Evolutionary conservation across 495 filamentous ascomycete genomes (phyloP).

Genomic region (Penicillium atrosanguineum): DNA sequence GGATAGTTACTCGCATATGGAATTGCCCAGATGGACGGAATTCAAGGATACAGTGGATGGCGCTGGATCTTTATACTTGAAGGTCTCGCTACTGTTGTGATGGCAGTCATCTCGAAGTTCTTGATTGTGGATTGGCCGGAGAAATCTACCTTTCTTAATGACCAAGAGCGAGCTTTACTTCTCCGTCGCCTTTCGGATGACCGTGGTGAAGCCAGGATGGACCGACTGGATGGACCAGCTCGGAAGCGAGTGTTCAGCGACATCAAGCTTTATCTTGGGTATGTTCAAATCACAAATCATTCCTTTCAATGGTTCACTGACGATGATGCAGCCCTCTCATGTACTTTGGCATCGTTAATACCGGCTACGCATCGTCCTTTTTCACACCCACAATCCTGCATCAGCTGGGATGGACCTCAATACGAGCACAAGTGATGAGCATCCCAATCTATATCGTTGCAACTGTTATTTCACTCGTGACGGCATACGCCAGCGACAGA

Average conservation of each 20-base stretch:
- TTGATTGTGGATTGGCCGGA: constrained; percentile 59
- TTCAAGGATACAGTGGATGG: constrained; percentile 47
- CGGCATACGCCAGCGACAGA: constrained; percentile 47
- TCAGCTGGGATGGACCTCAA: constrained; percentile 53
- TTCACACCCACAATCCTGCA: constrained; percentile 57
- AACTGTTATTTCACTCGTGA: constrained; percentile 41
- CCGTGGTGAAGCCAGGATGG: constrained; percentile 43
- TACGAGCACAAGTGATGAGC: constrained; percentile 51
- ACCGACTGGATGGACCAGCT: constrained; percentile 44
- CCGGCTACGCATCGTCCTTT: constrained; percentile 50
- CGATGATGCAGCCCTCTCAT: constrained; percentile 33
- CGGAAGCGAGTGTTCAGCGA: constrained; percentile 48
- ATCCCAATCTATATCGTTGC: constrained; percentile 57
- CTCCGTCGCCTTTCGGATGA: constrained; percentile 43
- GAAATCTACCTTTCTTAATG: constrained; percentile 45
- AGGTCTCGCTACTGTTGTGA: constrained; percentile 48
- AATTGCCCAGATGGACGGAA: constrained; percentile 54
- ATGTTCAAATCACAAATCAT: background rate
- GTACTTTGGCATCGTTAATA: constrained; percentile 51
- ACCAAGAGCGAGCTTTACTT: constrained; percentile 44
- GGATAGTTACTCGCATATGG: constrained; percentile 56
- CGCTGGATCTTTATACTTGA: constrained; percentile 72
- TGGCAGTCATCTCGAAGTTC: constrained; percentile 47
- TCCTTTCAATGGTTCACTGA: background rate
- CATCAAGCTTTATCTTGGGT: constrained; percentile 57